Percentiles rank a stretch among this genome's conserved stretches.
phyloP scores from a whole-genome alignment of 2,329 filamentous ascomycete genomes.

The Penicillium frequentans region DNA sequence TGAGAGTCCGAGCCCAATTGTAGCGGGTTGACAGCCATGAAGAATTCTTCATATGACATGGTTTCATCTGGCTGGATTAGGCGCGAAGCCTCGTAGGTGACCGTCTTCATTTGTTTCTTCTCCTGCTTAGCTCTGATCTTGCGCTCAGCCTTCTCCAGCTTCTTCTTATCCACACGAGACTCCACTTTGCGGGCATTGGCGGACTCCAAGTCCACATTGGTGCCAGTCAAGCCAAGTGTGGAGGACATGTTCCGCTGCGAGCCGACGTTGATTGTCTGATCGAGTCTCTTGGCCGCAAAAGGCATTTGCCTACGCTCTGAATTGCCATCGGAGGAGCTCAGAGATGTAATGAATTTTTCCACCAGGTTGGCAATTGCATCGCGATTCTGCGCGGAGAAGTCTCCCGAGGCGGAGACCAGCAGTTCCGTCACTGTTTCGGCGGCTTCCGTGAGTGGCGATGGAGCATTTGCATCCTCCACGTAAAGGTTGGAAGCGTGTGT shows the following conservation, averaged over 20 bases:
- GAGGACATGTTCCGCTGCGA: slow-evolving; percentile 95
- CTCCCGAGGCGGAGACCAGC: slow-evolving; percentile 88
- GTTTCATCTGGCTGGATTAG: slow-evolving; percentile 78
- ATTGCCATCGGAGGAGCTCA: slow-evolving; percentile 72
- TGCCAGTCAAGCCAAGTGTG: slow-evolving; percentile 82
- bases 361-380: slow-evolving; percentile 79
- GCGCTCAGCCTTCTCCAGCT: slow-evolving; percentile 95
- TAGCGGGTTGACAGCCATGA: slow-evolving; percentile 98
- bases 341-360: slow-evolving; percentile 81
- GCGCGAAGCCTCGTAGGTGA: slow-evolving; percentile 93
- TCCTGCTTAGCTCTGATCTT: slow-evolving; percentile 98
- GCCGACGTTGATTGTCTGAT: slow-evolving; percentile 93
- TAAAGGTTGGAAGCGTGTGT: slow-evolving; percentile 88
- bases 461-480: slow-evolving; percentile 67
- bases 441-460: slow-evolving; percentile 79
- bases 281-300: slow-evolving; percentile 77
- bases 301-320: slow-evolving; percentile 69
- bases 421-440: slow-evolving; percentile 82
- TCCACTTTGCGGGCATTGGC: slow-evolving; percentile 92
- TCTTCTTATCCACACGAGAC: slow-evolving; percentile 96
- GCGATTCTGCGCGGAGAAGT: slow-evolving; percentile 70
- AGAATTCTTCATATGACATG: slow-evolving; percentile 98
- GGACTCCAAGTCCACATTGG: slow-evolving; percentile 87
- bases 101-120: slow-evolving; percentile 97
- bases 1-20: slow-evolving; percentile 71